Evolutionary conservation across 768 basidiomycete species (phyloP).

Genomic region (Clavaria fumosa): DNA sequence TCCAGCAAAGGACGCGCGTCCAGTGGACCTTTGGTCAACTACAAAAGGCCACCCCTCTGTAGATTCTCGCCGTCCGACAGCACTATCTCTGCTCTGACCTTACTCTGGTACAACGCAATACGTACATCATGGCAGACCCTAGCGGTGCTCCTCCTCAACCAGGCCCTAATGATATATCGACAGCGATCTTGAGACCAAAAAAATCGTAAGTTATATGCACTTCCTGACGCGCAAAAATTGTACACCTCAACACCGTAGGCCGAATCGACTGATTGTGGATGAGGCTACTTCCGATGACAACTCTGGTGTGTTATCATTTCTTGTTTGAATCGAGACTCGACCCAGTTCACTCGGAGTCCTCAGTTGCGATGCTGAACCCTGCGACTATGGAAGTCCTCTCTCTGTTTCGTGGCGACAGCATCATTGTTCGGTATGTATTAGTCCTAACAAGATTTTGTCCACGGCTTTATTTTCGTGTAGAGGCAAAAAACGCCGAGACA

Average conservation of each 20-base stretch:
- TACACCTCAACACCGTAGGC: conserved; percentile 32
- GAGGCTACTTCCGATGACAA: conserved; percentile 92
- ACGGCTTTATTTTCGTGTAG: conserved; percentile 26
- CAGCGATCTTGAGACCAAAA: conserved; percentile 92
- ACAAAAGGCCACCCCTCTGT: no score
- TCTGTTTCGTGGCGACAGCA: conserved; percentile 94
- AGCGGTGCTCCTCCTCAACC: conserved; percentile 73
- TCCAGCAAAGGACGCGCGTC: no score
- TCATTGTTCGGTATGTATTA: conserved; percentile 67
- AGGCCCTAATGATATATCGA: conserved; percentile 81
- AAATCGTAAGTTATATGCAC: conserved; percentile 65
- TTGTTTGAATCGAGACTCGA: not conserved
- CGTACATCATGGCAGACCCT: conserved; percentile 77
- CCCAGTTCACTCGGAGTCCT: conserved; percentile 10
- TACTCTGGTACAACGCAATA: no score
- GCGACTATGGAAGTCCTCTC: conserved; percentile 89
- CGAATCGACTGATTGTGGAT: conserved; percentile 95
- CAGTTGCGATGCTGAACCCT: conserved; percentile 90
- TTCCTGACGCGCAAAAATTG: conserved; percentile 9
- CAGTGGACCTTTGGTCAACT: no score
- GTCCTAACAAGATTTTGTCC: conserved; percentile 1
- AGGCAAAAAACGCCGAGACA: conserved; percentile 95
- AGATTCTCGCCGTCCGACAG: no score
- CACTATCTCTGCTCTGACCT: no score
- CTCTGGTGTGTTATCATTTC: conserved; percentile 46